Evolutionary conservation across 176 grass and related monocot genomes (phyloP).

Genomic region (Typha latifolia): DNA sequence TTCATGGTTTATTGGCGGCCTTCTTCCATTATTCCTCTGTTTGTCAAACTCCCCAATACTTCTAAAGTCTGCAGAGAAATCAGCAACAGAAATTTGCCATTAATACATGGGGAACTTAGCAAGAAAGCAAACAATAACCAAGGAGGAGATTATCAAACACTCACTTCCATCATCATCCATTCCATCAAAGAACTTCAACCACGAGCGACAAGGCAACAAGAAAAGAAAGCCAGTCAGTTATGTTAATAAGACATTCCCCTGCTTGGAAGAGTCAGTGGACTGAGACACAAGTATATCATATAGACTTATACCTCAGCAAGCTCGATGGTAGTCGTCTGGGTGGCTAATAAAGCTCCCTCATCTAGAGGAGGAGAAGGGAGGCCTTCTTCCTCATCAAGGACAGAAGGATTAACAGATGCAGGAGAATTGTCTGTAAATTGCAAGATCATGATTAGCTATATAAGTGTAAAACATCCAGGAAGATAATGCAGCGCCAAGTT

Average conservation of each 20-base stretch:
- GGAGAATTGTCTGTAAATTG: conserved; percentile 34
- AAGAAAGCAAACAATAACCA: neutral
- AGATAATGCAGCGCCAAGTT: neutral
- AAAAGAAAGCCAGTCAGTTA: neutral
- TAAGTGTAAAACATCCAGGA: neutral
- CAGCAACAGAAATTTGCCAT: neutral
- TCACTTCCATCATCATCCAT: conserved; percentile 58
- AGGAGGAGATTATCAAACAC: conserved; percentile 15
- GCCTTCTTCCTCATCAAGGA: conserved; percentile 59
- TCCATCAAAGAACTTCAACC: conserved; percentile 66
- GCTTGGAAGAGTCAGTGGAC: conserved; percentile 2
- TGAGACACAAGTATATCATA: conserved; percentile 6
- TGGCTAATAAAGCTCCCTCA: conserved; percentile 29
- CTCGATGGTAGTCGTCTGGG: conserved; percentile 46
- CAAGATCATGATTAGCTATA: neutral
- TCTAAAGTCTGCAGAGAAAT: conserved; percentile 15
- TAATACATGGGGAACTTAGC: neutral
- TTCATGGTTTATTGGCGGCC: conserved; percentile 13
- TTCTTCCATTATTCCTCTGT: conserved; percentile 9
- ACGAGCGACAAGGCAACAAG: neutral
- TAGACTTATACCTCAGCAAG: conserved; percentile 49
- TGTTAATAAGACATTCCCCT: conserved; percentile 27
- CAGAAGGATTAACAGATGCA: conserved; percentile 32
- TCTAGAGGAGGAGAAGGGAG: conserved; percentile 89
- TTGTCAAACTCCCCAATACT: conserved; percentile 6